Conservation (phyloP, 176 grass and related monocot genomes). For the Tillandsia fasciculata region DNA sequence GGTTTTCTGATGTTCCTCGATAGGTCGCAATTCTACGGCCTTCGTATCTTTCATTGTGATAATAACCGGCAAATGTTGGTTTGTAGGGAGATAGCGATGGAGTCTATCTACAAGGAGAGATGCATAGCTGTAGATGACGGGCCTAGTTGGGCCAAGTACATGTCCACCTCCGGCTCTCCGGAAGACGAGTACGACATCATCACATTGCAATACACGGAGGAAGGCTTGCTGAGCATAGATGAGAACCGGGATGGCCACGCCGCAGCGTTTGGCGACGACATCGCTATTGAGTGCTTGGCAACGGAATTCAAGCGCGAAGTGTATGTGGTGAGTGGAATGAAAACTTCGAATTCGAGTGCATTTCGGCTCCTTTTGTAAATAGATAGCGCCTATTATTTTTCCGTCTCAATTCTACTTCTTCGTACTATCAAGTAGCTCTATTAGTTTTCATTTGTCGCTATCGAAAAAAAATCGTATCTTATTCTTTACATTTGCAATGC, state of each 20-base stretch:
- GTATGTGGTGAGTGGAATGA: conserved; percentile 59
- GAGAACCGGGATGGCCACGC: conserved; percentile 76
- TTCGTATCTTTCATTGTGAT: neutral
- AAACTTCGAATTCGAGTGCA: neutral
- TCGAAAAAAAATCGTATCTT: too few relatives aligned
- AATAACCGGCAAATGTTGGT: neutral
- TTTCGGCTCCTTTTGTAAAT: too few relatives aligned
- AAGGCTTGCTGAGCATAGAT: conserved; percentile 70
- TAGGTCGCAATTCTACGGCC: neutral
- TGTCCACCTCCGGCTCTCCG: conserved; percentile 75
- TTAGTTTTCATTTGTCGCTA: too few relatives aligned
- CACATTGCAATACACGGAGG: conserved; percentile 92
- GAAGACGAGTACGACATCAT: conserved; percentile 90
- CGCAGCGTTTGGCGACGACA: conserved; percentile 93
- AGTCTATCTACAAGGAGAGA: conserved; percentile 90
- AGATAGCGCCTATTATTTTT: too few relatives aligned
- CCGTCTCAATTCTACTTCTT: too few relatives aligned
- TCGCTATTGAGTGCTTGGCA: conserved; percentile 86
- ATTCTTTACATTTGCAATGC: too few relatives aligned
- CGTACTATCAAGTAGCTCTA: too few relatives aligned
- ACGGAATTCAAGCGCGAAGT: conserved; percentile 93
- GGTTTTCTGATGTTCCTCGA: neutral
- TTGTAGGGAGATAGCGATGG: conserved; percentile 64
- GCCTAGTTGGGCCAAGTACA: conserved; percentile 84
- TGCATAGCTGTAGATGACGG: conserved; percentile 56